Base-by-base conservation (phyloP, 2,329 filamentous ascomycete species). In the Scedosporium aurantiacum region DNA sequence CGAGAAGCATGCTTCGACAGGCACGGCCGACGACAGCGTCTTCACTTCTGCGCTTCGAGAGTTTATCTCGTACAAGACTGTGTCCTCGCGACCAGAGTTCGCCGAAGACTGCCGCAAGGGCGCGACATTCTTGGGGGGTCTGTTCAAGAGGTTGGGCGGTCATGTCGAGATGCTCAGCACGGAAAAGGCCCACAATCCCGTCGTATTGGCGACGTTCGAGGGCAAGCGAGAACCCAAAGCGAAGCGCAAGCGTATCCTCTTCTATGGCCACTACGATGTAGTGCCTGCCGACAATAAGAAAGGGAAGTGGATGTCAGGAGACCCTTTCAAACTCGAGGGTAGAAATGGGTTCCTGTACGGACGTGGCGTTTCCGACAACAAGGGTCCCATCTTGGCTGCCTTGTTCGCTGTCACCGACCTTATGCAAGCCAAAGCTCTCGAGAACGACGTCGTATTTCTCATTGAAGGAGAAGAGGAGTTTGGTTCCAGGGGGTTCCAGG, bases 181-280 rank as follows among this genome's bases (percentile, higher is more conserved):
- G 0, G 84, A 87, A 40, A 85, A 89, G 66, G 79, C 82, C 32
- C 87, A 90, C 67, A 97, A 97, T 69, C 94, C 94, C 0, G 87
- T 99, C n/a, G 91, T 99, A 0, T 88, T 89, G 66, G 94, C 94
- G 47, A 89, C 87, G 63, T 99, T 99, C 71, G 83, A 84, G 54
- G 91, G 88, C 3, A 94, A 86, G 72, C 84, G 81, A 63, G 80
- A 84, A 10, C 82, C 85, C 1, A 76, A 83, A 0, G 80, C 82
- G 27, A 78, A 83, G 27, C 83, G 90, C 18, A 96, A 94, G 75
- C 91, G 90, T 32, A 90, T 97, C 7, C 77, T 99, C 0, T 99
- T 99, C 71, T 99, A 99, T 69, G 94, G 95, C 0, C 94, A 99
- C 71, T 99, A 99, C 76, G 94, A 99, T 70, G 92, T 99, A 2